phyloP scores from a whole-genome alignment of 2,329 filamentous ascomycete species.

The Triangularia setosa region DNA sequence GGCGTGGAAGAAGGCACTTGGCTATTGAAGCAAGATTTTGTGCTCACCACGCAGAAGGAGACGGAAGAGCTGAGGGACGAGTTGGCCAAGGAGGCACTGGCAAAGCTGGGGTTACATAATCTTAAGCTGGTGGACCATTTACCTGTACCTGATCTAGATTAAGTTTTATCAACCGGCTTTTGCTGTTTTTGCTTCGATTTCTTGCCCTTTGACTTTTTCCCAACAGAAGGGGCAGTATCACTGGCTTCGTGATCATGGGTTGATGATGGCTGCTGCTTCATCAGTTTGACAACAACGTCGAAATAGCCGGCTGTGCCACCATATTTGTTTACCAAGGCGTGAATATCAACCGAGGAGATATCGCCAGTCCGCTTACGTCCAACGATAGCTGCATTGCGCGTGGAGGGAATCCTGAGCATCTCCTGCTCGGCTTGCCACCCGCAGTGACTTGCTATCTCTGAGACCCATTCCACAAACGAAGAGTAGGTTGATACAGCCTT shows the following conservation, averaged over 20 bases:
- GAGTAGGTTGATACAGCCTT: slow-evolving; percentile 70
- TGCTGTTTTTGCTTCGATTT: slow-evolving; percentile 3
- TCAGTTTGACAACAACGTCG: slow-evolving; percentile 58
- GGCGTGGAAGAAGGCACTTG: slow-evolving; percentile 59
- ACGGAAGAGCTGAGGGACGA: slow-evolving; percentile 62
- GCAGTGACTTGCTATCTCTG: slow-evolving; percentile 63
- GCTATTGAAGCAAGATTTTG: slow-evolving; percentile 70
- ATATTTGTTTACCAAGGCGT: slow-evolving; percentile 45
- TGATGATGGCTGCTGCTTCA: slow-evolving; percentile 37
- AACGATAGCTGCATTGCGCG: slow-evolving; percentile 77
- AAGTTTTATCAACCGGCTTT: slow-evolving; percentile 12
- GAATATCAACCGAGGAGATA: slow-evolving; percentile 36
- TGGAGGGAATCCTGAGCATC: slow-evolving; percentile 86
- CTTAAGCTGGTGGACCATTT: slow-evolving; percentile 74
- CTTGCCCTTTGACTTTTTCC: not conserved
- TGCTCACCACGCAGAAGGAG: slow-evolving; percentile 69
- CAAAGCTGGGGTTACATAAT: slow-evolving; percentile 56
- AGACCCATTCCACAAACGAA: slow-evolving; percentile 75
- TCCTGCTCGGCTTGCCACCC: slow-evolving; percentile 78
- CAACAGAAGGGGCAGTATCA: not conserved
- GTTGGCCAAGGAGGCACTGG: slow-evolving; percentile 61
- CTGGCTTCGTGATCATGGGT: not conserved
- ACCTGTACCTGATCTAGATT: slow-evolving; percentile 66
- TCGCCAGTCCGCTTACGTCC: slow-evolving; percentile 49
- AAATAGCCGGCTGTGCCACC: slow-evolving; percentile 56